Evolutionary conservation across 2,329 filamentous ascomycete genomes (phyloP), one percentile per base, ranked within the genome.

Genomic region (Neonectria magnoliae): DNA sequence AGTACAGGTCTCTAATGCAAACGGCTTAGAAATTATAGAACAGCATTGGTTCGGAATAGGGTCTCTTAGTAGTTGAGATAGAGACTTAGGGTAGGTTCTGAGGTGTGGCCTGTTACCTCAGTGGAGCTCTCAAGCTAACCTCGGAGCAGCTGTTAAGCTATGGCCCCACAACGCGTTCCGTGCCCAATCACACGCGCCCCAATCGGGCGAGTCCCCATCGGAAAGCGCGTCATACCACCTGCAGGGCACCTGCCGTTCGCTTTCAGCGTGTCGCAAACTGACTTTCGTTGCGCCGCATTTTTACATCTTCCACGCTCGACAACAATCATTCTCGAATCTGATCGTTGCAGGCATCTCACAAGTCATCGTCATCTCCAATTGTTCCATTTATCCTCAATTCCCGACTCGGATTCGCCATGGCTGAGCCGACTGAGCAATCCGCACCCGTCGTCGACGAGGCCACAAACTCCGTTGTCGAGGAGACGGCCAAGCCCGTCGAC

Each of bases 371-470:
- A 56, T 41, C 27, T 48, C 25, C 48, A 62, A 57, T 59, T 57
- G 45, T 22, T 25, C 44, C 31, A 20, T 62, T 22, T 22, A 18
- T n/a, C 44, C n/a, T 27, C 10, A 16, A 58, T 38, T 44, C 33
- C 36, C 4, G 3, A 41, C 18, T 16, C 29, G 22, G 33, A 65
- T 60, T 61, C 58, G 66, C 56, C 67, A 76, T 76, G 76, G 69
- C 76, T 31, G 76, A 78, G n/a, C 45, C 64, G 52, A 67, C 68
- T 57, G 75, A 79, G 57, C 73, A 77, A 58, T 67, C 69, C 47
- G 62, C 65, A 36, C 67, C 68, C 36, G 66, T 71, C 53, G 60
- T 70, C 31, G 68, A 72, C 22, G 53, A 72, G 59, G 62, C 57
- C 36, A 54, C 61, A 57, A 68, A 65, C 45, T 45, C 54, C 52